Evolutionary conservation across 2,329 filamentous ascomycete genomes (phyloP).

Genomic region (Colletotrichum acutatum): DNA sequence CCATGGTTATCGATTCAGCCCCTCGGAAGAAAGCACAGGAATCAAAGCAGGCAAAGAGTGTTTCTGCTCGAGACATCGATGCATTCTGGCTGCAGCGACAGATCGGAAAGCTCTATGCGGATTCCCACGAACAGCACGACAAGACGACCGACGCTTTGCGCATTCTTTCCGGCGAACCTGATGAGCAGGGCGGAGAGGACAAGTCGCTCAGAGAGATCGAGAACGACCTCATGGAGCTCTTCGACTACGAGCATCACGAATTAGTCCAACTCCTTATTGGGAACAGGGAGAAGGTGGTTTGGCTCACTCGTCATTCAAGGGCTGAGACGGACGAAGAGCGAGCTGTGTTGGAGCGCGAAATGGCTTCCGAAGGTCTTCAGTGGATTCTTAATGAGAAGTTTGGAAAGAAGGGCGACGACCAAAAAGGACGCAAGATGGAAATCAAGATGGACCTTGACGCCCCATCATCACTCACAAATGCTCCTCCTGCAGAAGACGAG

Average conservation of each 20-base stretch:
- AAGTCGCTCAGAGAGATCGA: constrained; percentile 92
- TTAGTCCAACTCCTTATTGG: constrained; percentile 90
- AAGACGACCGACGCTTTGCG: constrained; percentile 88
- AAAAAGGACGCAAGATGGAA: constrained; percentile 76
- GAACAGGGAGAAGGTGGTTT: constrained; percentile 94
- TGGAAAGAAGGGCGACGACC: constrained; percentile 73
- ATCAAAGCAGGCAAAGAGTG: constrained; percentile 66
- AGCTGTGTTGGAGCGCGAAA: constrained; percentile 85
- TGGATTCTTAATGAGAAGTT: constrained; percentile 89
- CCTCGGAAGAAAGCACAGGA: constrained; percentile 56
- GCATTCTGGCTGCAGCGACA: constrained; percentile 97
- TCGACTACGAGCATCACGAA: constrained; percentile 96
- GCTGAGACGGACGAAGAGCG: constrained; percentile 84
- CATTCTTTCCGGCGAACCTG: constrained; percentile 81
- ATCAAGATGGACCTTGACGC: constrained; percentile 97
- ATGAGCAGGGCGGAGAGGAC: constrained; percentile 79
- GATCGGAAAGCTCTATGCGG: constrained; percentile 87
- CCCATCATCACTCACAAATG: constrained; percentile 67
- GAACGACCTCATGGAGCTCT: constrained; percentile 97
- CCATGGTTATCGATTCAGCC: constrained; percentile 84
- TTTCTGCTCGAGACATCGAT: constrained; percentile 91
- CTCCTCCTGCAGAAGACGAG: constrained; percentile 58
- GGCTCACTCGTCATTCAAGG: constrained; percentile 88
- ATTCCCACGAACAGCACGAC: constrained; percentile 92
- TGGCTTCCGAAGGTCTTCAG: constrained; percentile 87